Evolutionary conservation across 257 asterid genomes (phyloP).

Genomic region (Perilla frutescens): DNA sequence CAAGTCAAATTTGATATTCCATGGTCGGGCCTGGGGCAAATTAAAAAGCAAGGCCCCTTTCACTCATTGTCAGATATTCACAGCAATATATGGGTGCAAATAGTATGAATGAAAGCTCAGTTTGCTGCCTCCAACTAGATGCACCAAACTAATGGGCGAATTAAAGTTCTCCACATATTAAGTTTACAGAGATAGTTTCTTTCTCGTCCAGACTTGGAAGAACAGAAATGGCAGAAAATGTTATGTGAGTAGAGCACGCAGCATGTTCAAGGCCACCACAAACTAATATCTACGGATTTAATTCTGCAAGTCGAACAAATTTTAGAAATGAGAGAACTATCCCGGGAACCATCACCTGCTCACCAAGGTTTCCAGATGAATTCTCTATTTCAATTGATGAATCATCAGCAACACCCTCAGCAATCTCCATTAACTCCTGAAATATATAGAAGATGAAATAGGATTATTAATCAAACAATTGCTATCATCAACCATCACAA

Average conservation of each 20-base stretch:
- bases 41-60: too few species aligned
- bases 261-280: neutral
- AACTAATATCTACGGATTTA: neutral
- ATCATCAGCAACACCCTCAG: conserved; percentile 42
- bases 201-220: too few species aligned
- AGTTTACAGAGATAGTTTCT: too few species aligned
- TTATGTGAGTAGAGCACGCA: neutral
- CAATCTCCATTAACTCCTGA: conserved; percentile 49
- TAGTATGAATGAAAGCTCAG: too few species aligned
- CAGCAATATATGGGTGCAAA: too few species aligned
- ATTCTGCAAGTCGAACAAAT: neutral
- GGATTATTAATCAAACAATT: neutral
- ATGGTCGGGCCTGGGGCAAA: neutral
- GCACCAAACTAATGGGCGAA: too few species aligned
- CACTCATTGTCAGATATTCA: too few species aligned
- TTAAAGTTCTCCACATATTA: too few species aligned
- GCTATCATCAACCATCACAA: neutral
- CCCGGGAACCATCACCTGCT: conserved; percentile 39
- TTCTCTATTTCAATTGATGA: conserved; percentile 39
- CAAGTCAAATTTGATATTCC: neutral
- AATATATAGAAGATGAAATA: conserved; percentile 24
- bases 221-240: neutral
- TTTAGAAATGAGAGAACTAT: neutral
- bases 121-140: too few species aligned
- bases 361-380: conserved; percentile 44